These are phyloP conservation scores for Fraxinus nigra DNA, from an alignment of 305 asterid species.

Conservation along the genomic window DNA sequence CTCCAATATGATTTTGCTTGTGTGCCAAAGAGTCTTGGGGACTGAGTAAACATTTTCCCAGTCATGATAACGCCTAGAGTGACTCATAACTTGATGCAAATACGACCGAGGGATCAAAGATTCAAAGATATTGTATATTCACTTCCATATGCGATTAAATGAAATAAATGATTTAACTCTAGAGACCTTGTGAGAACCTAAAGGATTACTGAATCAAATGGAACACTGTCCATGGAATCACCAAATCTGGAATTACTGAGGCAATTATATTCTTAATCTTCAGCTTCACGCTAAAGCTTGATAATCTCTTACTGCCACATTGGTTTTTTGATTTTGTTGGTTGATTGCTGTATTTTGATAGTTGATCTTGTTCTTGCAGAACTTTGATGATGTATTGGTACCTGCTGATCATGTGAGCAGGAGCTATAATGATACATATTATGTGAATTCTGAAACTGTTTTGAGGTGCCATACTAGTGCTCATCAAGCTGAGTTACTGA, in stretches of 20 bases:
- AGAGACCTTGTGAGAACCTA: not conserved
- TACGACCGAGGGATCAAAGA: not conserved
- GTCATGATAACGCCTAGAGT: not conserved
- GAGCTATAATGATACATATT: constrained; percentile 95
- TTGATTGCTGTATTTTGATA: constrained; percentile 13
- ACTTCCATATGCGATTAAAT: not conserved
- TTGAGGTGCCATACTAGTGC: constrained; percentile 98
- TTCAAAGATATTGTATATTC: not conserved
- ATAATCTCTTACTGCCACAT: not conserved
- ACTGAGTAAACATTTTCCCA: not conserved
- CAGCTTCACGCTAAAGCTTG: not conserved
- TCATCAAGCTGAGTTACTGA: constrained; percentile 86
- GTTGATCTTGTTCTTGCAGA: constrained; percentile 50
- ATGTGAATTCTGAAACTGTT: constrained; percentile 86
- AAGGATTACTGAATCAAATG: not conserved
- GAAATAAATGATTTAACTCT: not conserved
- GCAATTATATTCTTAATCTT: constrained; percentile 3
- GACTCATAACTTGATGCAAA: not conserved
- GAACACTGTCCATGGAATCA: not conserved
- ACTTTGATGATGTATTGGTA: constrained; percentile 95
- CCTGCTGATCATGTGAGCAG: constrained; percentile 96
- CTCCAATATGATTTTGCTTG: not conserved
- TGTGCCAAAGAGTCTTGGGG: not conserved
- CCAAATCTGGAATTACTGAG: not conserved
- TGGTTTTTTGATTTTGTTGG: not conserved